Evolutionary conservation across 495 filamentous ascomycete genomes (phyloP), one percentile per base, ranked within the genome.

Genomic region (Hypomontagnella submonticulosa): DNA sequence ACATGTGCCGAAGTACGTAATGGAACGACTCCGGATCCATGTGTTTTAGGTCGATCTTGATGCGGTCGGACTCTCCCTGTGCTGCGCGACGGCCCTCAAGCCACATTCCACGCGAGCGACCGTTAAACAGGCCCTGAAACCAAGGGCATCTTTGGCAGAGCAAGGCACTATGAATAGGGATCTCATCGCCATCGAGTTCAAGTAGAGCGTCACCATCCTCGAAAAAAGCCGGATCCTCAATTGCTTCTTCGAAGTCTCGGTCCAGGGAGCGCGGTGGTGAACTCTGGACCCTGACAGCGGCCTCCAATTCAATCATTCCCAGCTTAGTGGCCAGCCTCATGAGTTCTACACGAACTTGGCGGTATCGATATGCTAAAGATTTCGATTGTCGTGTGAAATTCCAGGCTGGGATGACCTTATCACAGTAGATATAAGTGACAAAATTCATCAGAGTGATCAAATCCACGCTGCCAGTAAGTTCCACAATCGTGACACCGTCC

Each of bases 61-160:
- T 76, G 33, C 73, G 74, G 2, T 77, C 76, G 1, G 84, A 80
- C n/a, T 81, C 72, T n/a, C 78, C 63, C 13, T 76, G 67, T 27
- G 63, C 61, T 15, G 76, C 70, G n/a, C 87, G 86, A 40, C 94
- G 86, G 15, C 82, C 82, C 36, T 86, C 83, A 5, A 99, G 78
- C 95, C 95, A 99, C 54, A 81, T 82, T 1, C 95, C 95, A 34
- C 83, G 83, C 12, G 95, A 90, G 42, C 91, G 88, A 15, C 96
- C 95, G 57, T 90, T 79, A 77, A 97, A 97, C 16, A 99, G 80
- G 3, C 91, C 90, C 63, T 92, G 81, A 67, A 99, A 99, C 80
- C 97, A 99, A 0, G 92, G 93, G 61, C 92, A 97, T 70, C 96
- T 81, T 70, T 89, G 88, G 57, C 92, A 91, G 44, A 98, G 72